These are phyloP conservation scores for Picochlorum sp. DNA, from an alignment of 139 green algal species.

Conservation along the genomic window DNA sequence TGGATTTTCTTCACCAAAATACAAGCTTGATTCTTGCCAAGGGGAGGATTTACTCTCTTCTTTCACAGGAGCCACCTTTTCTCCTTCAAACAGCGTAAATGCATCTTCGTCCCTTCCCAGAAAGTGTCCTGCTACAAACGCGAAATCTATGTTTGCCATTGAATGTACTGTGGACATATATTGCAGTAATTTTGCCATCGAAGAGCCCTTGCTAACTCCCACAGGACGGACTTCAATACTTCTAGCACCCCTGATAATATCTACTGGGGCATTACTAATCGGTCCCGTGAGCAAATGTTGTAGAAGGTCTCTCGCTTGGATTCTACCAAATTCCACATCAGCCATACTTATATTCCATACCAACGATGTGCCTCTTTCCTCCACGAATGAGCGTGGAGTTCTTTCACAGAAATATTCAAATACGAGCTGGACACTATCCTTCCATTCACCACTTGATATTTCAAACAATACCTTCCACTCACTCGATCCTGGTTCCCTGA, in stretches of 20 bases:
- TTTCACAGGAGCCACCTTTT: background rate
- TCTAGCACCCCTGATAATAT: constrained; percentile 84
- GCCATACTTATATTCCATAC: constrained; percentile 98
- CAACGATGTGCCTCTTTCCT: constrained; percentile 83
- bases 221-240: constrained; percentile 89
- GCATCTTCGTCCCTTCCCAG: constrained; percentile 90
- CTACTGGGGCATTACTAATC: constrained; percentile 93
- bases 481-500: constrained; percentile 47
- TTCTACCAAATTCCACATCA: constrained; percentile 81
- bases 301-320: constrained; percentile 55
- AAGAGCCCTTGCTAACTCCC: constrained; percentile 88
- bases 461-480: constrained; percentile 71
- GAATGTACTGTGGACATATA: constrained; percentile 26
- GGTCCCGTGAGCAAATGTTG: constrained; percentile 97
- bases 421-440: constrained; percentile 89
- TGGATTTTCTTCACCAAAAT: background rate
- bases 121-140: constrained; percentile 84
- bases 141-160: constrained; percentile 37
- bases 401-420: constrained; percentile 97
- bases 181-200: constrained; percentile 73
- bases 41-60: background rate
- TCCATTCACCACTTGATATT: constrained; percentile 78
- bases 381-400: constrained; percentile 86
- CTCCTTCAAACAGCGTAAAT: constrained; percentile 84
- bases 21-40: background rate